These are phyloP conservation scores for Iberis pinnata DNA, from an alignment of 345 rosid species.

Conservation along the genomic window DNA sequence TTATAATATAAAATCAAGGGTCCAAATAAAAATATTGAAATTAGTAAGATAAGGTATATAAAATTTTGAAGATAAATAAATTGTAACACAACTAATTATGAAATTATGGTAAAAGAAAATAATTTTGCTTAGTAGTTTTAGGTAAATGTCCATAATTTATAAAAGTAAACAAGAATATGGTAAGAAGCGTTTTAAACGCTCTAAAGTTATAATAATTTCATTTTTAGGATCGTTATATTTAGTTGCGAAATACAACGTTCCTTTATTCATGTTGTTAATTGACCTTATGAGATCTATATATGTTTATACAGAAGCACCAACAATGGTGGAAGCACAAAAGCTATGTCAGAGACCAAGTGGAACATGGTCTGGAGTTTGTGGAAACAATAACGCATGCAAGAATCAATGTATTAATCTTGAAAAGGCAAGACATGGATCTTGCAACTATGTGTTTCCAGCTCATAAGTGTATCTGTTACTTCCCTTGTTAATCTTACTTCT, in stretches of 20 bases:
- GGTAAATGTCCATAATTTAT: no score
- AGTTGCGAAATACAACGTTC: no score
- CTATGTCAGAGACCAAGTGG: slow-evolving; percentile 15
- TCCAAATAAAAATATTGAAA: no score
- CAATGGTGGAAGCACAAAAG: slow-evolving; percentile 16
- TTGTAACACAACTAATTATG: no score
- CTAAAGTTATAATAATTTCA: no score
- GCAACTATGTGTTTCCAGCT: slow-evolving; percentile 15
- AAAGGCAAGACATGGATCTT: slow-evolving; percentile 6
- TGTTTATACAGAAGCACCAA: slow-evolving; percentile 9
- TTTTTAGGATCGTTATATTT: no score
- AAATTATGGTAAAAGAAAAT: neutral
- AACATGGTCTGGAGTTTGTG: slow-evolving; percentile 17
- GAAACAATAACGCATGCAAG: slow-evolving; percentile 1
- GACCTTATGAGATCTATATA: neutral
- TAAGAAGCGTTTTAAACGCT: no score
- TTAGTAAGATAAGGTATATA: no score
- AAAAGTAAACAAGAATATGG: no score
- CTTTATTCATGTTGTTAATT: neutral
- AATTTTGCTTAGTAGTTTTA: neutral
- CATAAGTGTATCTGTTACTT: neutral
- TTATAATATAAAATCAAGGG: no score
- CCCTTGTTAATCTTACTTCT: neutral
- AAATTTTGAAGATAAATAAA: no score
- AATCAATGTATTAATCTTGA: slow-evolving; percentile 33